Evolutionary conservation across 306 rosid genomes (phyloP).

Genomic region (Ormosia semicastrata): DNA sequence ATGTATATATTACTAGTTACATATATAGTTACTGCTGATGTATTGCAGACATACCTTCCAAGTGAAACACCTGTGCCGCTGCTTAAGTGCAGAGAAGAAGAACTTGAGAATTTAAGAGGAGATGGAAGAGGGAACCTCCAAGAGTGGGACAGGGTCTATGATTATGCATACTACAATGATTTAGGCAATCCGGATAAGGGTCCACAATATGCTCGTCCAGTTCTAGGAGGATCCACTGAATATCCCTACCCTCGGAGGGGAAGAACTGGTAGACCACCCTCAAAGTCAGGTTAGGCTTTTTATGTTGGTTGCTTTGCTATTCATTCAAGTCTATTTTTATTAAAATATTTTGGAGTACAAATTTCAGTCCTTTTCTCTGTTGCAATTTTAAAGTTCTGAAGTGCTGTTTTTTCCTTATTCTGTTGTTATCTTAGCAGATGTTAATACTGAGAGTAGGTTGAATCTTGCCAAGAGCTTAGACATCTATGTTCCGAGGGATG

Average conservation of each 20-base stretch:
- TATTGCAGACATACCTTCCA: constrained; percentile 62
- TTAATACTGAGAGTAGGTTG: constrained; percentile 55
- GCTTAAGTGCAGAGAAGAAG: constrained; percentile 65
- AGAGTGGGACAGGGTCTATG: constrained; percentile 84
- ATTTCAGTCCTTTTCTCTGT: neutral
- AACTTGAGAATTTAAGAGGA: constrained; percentile 67
- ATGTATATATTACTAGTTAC: neutral
- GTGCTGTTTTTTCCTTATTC: neutral
- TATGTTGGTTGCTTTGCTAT: neutral
- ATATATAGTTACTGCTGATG: neutral
- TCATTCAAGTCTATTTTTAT: neutral
- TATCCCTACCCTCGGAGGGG: constrained; percentile 88
- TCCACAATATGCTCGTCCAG: constrained; percentile 51
- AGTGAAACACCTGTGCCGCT: constrained; percentile 67
- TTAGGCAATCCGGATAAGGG: constrained; percentile 58
- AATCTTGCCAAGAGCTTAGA: constrained; percentile 45
- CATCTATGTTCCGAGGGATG: constrained; percentile 87
- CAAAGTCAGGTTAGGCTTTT: constrained; percentile 47
- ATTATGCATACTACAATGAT: constrained; percentile 74
- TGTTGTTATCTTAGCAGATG: constrained; percentile 45
- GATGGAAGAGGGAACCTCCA: constrained; percentile 50
- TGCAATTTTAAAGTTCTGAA: neutral
- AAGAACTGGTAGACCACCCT: constrained; percentile 68
- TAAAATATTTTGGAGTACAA: neutral
- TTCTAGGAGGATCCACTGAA: constrained; percentile 75